Evolutionary conservation across 441 rosid species (phyloP).

Genomic region (Pelargonium exstipulatum): DNA sequence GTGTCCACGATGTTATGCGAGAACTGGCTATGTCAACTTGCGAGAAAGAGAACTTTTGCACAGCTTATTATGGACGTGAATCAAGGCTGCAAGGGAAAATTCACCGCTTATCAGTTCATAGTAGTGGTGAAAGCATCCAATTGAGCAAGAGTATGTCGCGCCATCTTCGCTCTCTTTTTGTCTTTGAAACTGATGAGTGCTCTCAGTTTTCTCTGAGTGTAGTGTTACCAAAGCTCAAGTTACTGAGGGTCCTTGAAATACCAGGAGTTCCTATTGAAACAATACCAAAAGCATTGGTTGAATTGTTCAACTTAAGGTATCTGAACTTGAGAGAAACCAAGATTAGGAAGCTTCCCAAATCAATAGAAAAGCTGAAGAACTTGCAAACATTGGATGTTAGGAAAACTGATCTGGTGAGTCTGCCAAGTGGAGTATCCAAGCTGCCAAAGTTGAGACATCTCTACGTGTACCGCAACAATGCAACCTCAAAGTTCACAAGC

Average conservation of each 20-base stretch:
- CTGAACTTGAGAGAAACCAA: neutral
- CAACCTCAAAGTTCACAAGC: neutral
- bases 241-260: constrained; percentile 4
- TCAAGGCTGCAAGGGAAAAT: constrained; percentile 1
- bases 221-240: constrained; percentile 4
- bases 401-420: neutral
- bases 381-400: neutral
- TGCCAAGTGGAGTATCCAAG: constrained; percentile 5
- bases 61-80: neutral
- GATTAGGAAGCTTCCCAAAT: constrained; percentile 2
- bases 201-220: constrained; percentile 7
- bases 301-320: constrained; percentile 7
- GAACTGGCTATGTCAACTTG: constrained; percentile 6
- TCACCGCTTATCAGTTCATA: neutral
- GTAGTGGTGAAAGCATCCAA: neutral
- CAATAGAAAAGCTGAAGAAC: constrained; percentile 4
- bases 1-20: constrained; percentile 1
- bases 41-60: neutral
- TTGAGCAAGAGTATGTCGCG: constrained; percentile 11
- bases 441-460: constrained; percentile 21
- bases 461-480: constrained; percentile 7
- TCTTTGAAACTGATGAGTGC: constrained; percentile 24
- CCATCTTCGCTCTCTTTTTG: constrained; percentile 25
- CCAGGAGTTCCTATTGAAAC: neutral
- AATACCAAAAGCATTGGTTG: constrained; percentile 3